Evolutionary conservation across 1,284 basidiomycete genomes (phyloP), one percentile per base, ranked within the genome.

Genomic region (Coniferiporia weirii): DNA sequence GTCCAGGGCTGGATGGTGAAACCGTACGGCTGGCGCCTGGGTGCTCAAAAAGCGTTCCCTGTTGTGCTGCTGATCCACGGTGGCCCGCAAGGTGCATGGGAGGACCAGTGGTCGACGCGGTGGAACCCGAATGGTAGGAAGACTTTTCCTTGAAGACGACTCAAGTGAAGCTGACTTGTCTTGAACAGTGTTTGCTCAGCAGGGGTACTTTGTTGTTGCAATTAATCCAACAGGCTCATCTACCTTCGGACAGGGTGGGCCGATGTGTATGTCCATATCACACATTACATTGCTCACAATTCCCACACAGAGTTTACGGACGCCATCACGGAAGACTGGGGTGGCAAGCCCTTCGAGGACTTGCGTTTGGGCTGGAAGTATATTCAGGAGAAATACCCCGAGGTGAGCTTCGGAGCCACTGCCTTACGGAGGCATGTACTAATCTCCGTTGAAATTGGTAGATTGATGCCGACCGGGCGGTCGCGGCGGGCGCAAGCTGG

Each of bases 211-310:
- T 65, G 82, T 85, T 13, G 78, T 95, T 34, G 80, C 87, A 19
- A 87, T 95, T 65, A 97, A 97, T 69, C 92, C 93, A 1, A 93
- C 93, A 1, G 93, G 93, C 5, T 91, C 87, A 47, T 94, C 92
- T 1, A 86, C 89, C 0, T 95, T 93, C 65, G 93, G 93, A 1
- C 93, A 93, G 80, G 79, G 87, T 86, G 64, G 45, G 7, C 19
- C 54, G 38, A 40, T 40, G 3, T 40, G 6, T 43, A 13, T 27
- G 5, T 27, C 10, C 32, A 36, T 10, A 32, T 13, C 6, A 34
- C 1, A 0, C 6, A 15, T 7, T 35, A 17, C 20, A 35, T 27
- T 15, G 4, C 40, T 15, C 10, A 20, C 13, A 22, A 40, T 17
- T 52, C 55, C 36, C 27, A 57, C 44, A 4, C 60, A 91, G 91